Percentiles rank a stretch among this genome's conserved stretches.
Conservation (phyloP, 164 flowering plant species). For the Vitis labrusca region DNA sequence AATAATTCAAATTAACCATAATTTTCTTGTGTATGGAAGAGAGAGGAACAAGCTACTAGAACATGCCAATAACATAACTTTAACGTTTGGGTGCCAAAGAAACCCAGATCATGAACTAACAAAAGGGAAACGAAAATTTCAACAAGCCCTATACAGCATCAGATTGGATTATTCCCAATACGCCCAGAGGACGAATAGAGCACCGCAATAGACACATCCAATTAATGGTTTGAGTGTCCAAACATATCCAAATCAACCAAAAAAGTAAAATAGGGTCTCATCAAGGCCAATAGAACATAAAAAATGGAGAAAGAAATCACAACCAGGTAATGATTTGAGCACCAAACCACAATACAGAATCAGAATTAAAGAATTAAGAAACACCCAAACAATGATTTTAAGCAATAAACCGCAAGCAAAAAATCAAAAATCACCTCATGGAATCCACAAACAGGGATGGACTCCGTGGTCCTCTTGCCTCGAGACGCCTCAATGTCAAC, state of each 20-base stretch:
- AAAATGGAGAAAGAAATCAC: neutral
- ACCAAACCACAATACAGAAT: conserved; percentile 3
- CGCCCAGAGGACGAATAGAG: too few species aligned
- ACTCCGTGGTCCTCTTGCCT: conserved; percentile 36
- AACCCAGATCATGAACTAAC: too few species aligned
- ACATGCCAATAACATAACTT: too few species aligned
- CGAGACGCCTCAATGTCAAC: conserved; percentile 54
- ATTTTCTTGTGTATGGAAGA: too few species aligned
- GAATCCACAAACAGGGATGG: conserved; percentile 58
- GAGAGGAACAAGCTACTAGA: too few species aligned
- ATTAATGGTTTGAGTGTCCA: too few species aligned
- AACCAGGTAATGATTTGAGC: neutral
- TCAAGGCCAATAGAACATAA: neutral
- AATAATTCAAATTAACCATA: too few species aligned
- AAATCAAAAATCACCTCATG: conserved; percentile 52
- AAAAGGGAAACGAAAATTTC: too few species aligned
- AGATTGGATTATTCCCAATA: too few species aligned
- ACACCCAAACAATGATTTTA: neutral
- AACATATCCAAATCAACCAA: neutral
- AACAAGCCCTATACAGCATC: too few species aligned
- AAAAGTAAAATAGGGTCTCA: neutral
- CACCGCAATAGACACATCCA: too few species aligned
- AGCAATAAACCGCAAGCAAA: conserved; percentile 1
- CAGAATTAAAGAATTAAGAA: neutral
- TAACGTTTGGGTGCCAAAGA: too few species aligned